Base-by-base conservation (phyloP, 257 asterid species). In the Mitragyna speciosa region DNA sequence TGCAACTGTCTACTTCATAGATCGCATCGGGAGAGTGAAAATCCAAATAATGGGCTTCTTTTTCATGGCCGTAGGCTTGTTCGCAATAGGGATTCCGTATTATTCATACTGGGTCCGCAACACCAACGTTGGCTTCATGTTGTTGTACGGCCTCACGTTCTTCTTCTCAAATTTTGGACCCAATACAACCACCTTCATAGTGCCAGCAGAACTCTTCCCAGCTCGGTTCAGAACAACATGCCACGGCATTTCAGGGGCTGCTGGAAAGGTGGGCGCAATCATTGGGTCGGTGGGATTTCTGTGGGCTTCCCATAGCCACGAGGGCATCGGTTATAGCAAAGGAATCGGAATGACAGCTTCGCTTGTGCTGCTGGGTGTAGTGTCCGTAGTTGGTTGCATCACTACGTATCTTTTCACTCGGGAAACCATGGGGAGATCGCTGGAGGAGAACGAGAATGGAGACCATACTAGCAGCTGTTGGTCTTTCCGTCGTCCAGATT, bases 91-190 rank as follows among this genome's bases (percentile, higher is more conserved):
- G 30, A 80, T 86, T 11, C 91, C 91, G 0, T 89, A 87, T 75
- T 5, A 71, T 12, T 59, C 4, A 0, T 81, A 83, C 79, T 85
- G 92, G 93, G 39, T 31, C 0, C 3, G 39, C 5, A 48, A 69
- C 9, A 58, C 43, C 9, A 86, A 85, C 26, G 63, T 3, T 0
- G 93, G 89, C 0, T 91, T 89, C 89, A 79, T 85, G 88, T 7
- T 79, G 41, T 70, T 90, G 11, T 90, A 83, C 47, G 85, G 92
- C 17, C 83, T 90, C 31, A 85, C 86, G 0, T 86, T 90, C 73
- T 87, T 89, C 70, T 90, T 88, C 80, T 80, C 92, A 20, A 91
- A 91, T 78, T 89, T 91, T 16, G 95, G 95, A 5, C 95, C 95
- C 0, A 87, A 90, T 61, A 86, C 90, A 5, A 90, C 93, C 54